Evolutionary conservation across 768 basidiomycete genomes (phyloP), one percentile per base, ranked within the genome.

Genomic region (Suillus fuscotomentosus): DNA sequence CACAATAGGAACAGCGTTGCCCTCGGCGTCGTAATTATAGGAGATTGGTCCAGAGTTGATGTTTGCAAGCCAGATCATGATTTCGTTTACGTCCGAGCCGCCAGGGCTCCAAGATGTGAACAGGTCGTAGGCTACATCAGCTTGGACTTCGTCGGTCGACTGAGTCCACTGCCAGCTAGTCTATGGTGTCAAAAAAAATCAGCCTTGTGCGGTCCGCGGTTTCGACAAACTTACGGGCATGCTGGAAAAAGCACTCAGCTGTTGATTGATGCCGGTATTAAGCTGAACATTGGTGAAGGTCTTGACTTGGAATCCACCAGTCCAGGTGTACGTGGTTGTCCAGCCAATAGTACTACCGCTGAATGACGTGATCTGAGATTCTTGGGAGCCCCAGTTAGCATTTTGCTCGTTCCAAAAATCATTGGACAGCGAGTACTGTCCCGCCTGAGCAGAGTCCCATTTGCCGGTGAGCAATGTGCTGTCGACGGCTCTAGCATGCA

Each of bases 31-130:
- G 70, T 87, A 89, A 0, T 66, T 22, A 22, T 76, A 73, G 15
- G 85, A 85, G 65, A 89, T 88, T 1, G 88, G 88, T 3, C 81
- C 81, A 4, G 87, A 82, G 66, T 84, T 83, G 77, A 73, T 80
- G 69, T 83, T 85, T 1, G 80, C 86, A 15, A 88, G 81, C 88
- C 88, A 89, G 65, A 90, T 73, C 88, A 90, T 90, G 68, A 88
- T 79, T 65, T 83, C 82, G 65, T 77, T 69, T 39, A 67, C 65
- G 60, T 80, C 80, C 45, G 79, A 72, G 39, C 87, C 87, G 1
- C 82, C 82, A 42, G 84, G 48, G 5, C 76, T 76, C 65, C 69
- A 69, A 2, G 88, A 83, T 0, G 88, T 89, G 78, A 90, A 90
- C 1, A 89, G 65, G 66, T 90, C 88, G 64, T 81, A 90, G 7